Evolutionary conservation across 2,329 filamentous ascomycete species (phyloP), one percentile per base, ranked within the genome.

Genomic region (Ampelomyces quisqualis): DNA sequence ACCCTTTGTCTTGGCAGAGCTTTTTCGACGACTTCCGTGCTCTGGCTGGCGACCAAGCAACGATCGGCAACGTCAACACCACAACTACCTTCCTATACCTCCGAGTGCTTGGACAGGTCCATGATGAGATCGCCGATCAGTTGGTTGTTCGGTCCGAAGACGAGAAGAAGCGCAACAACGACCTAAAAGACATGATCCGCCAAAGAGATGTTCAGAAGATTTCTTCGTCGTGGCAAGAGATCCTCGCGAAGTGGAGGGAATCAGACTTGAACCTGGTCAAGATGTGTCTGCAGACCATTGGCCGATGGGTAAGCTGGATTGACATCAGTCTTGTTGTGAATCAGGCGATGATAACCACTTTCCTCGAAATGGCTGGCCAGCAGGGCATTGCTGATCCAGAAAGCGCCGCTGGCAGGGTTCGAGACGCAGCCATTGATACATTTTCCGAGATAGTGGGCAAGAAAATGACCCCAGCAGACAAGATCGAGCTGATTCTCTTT

Each of bases 241-340:
- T 98, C 30, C 77, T 98, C 40, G 77, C 81, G 8, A 81, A 85
- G 58, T 97, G 90, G 78, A 76, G 78, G 53, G 80, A 81, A 57
- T 69, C 72, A 40, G 78, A 79, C 60, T 77, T 82, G 42, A 81
- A 86, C 53, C 79, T 97, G 43, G 79, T 95, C 29, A 90, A 96
- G 67, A 84, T 94, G 77, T 90, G 88, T 57, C 77, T 98, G 38
- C 89, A 86, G 70, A 86, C 90, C n/a, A 82, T 98, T 52, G 90
- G 89, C 24, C 93, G 91, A 67, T 98, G 93, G 91, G 90, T 95
- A 46, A 94, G 90, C 77, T 98, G 93, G 93, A 95, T 94, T 61
- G 93, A 97, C 64, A 97, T 98, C 58, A 87, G 86, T 35, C 76
- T 98, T 42, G 84, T 98, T 30, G 88, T 98, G 58, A 95, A 94